These are phyloP conservation scores for Daldinia concentrica DNA, from an alignment of 495 filamentous ascomycete genomes.

Conservation along the genomic window DNA sequence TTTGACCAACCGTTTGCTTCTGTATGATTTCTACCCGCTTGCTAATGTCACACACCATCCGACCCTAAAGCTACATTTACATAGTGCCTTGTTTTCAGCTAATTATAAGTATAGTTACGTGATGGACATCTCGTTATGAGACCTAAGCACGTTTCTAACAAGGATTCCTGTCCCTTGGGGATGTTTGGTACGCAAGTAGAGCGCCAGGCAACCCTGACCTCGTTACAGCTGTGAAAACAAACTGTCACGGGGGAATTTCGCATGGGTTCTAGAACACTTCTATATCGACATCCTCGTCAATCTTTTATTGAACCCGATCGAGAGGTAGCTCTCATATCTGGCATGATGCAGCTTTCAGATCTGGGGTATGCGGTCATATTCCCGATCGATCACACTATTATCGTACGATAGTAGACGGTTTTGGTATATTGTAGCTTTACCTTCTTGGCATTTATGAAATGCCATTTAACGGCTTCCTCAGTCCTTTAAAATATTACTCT, in stretches of 20 bases:
- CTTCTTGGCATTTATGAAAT: constrained; percentile 25
- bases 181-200: background rate
- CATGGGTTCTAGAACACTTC: constrained; percentile 22
- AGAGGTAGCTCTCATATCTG: constrained; percentile 14
- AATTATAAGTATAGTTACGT: background rate
- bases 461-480: background rate
- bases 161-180: background rate
- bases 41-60: background rate
- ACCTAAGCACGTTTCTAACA: background rate
- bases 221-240: background rate
- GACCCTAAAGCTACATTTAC: background rate
- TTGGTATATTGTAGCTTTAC: constrained; percentile 8
- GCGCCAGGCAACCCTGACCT: background rate
- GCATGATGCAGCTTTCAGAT: constrained; percentile 27
- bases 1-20: background rate
- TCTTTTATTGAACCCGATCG: constrained; percentile 31
- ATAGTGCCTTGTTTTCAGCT: background rate
- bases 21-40: constrained; percentile 7
- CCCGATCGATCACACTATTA: constrained; percentile 32
- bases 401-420: constrained; percentile 27
- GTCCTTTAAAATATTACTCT: background rate
- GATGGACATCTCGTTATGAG: background rate
- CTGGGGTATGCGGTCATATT: constrained; percentile 28
- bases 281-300: constrained; percentile 24
- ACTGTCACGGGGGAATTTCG: background rate